Percentiles rank a stretch among this genome's conserved stretches.
Conservation (phyloP, 1,284 basidiomycete genomes). For the Ganoderma multipileum region DNA sequence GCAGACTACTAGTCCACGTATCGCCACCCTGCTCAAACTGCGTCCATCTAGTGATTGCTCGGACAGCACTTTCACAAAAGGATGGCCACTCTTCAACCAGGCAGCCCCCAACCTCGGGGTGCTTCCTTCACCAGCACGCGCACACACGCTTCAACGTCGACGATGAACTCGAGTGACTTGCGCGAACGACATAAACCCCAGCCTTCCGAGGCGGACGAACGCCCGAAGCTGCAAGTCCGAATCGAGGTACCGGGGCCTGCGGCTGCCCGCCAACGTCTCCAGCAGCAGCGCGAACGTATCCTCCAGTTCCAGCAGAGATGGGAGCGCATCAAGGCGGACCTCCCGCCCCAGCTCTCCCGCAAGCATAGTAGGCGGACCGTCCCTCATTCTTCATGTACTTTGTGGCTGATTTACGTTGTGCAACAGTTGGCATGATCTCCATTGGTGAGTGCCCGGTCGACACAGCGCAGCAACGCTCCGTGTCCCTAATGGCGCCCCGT, state of each 20-base stretch:
- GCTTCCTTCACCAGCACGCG: not conserved
- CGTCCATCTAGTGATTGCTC: not conserved
- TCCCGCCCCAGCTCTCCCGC: slow-evolving; percentile 40
- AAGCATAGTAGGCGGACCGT: slow-evolving; percentile 36
- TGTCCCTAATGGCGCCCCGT: not conserved
- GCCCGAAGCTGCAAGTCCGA: not conserved
- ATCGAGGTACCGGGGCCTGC: not conserved
- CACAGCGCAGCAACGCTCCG: not conserved
- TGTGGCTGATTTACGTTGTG: not conserved
- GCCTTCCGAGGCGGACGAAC: not conserved
- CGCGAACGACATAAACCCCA: not conserved
- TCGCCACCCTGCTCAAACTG: not conserved
- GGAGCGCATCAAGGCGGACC: slow-evolving; percentile 39
- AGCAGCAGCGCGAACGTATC: slow-evolving; percentile 33
- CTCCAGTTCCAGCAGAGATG: slow-evolving; percentile 36
- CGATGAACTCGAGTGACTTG: not conserved
- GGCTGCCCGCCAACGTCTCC: slow-evolving; percentile 17
- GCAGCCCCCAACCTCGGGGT: not conserved
- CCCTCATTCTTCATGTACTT: not conserved
- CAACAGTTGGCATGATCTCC: slow-evolving; percentile 41
- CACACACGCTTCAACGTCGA: not conserved
- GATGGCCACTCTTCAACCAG: not conserved
- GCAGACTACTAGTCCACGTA: not conserved
- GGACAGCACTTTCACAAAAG: not conserved
- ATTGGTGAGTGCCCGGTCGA: slow-evolving; percentile 29